Evolutionary conservation across 163 green algal species (phyloP), one percentile per base, ranked within the genome.

Genomic region (Coccomyxa subellipsoidea): DNA sequence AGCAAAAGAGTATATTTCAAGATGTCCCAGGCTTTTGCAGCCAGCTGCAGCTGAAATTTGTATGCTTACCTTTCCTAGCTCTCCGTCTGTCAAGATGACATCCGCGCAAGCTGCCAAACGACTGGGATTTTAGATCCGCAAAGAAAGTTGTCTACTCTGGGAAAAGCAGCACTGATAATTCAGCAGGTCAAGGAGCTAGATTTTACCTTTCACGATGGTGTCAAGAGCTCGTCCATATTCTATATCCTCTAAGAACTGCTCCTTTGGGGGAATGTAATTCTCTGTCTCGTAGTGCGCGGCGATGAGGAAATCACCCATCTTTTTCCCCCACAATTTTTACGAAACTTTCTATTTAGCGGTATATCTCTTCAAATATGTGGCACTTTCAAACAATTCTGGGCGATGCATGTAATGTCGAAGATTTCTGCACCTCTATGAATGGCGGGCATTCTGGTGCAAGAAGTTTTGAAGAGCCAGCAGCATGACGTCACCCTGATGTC

Each of bases 261-360:
- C 27, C 29, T 73, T 34, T 73, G 66, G n/a, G 18, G 29, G 3
- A 23, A 21, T 34, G n/a, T 73, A 73, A 6, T 73, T 73, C 10
- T 34, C 66, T 32, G 66, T 73, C n/a, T 73, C 66, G 27, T 73
- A 73, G 66, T 73, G 66, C 29, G 66, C 66, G 66, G 47, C 47
- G 47, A 59, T 59, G 47, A 59, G 47, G 47, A 59, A 59, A 18
- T 59, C 47, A 59, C 47, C 47, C 47, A 59, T 59, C 21, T 8
- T 10, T 59, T 31, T 78, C 4, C 47, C 1, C 1, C 15, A 12
- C 21, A 18, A 59, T 23, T 6, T 59, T 59, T 12, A 2, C 47
- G 23, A 59, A 59, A 1, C 4, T 5, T 2, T n/a, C n/a, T n/a
- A n/a, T n/a, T n/a, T n/a, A n/a, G n/a, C n/a, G n/a, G n/a, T n/a